Conservation (phyloP, 768 basidiomycete genomes). For the Boletus tomentosulus region DNA sequence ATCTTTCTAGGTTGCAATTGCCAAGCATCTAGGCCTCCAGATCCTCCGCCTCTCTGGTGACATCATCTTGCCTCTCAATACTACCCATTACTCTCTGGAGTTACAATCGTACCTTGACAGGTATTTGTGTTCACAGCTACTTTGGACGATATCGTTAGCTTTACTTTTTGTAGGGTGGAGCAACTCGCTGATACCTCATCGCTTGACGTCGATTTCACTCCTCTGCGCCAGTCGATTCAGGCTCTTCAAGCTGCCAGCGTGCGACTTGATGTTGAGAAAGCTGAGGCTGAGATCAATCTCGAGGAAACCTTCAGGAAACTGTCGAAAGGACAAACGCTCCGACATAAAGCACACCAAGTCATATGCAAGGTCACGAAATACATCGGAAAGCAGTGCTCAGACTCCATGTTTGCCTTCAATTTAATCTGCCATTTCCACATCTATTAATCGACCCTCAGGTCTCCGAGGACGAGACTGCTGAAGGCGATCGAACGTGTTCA, state of each 20-base stretch:
- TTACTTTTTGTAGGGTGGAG: constrained; percentile 26
- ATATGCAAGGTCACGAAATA: constrained; percentile 36
- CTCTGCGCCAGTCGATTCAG: constrained; percentile 44
- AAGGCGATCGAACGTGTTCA: constrained; percentile 57
- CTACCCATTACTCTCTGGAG: constrained; percentile 70
- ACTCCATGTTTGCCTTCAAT: constrained; percentile 12
- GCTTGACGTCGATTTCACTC: constrained; percentile 49
- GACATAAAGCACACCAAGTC: constrained; percentile 18
- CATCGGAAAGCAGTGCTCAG: constrained; percentile 26
- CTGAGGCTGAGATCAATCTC: constrained; percentile 48
- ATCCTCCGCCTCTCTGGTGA: constrained; percentile 60
- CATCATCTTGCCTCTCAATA: constrained; percentile 68
- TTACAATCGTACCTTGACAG: constrained; percentile 57
- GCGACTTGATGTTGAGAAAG: constrained; percentile 57
- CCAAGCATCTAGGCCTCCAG: constrained; percentile 62
- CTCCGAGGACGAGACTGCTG: constrained; percentile 36
- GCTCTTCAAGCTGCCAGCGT: constrained; percentile 49
- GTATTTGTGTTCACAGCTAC: constrained; percentile 35
- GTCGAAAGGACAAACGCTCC: constrained; percentile 23
- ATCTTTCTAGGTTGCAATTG: constrained; percentile 51
- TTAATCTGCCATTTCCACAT: background rate
- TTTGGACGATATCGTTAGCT: constrained; percentile 22
- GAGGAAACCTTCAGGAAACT: constrained; percentile 39
- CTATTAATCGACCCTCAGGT: constrained; percentile 14
- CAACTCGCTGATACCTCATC: constrained; percentile 18